phyloP scores from a whole-genome alignment of 2,329 filamentous ascomycete genomes.

The Orbilia oligospora region DNA sequence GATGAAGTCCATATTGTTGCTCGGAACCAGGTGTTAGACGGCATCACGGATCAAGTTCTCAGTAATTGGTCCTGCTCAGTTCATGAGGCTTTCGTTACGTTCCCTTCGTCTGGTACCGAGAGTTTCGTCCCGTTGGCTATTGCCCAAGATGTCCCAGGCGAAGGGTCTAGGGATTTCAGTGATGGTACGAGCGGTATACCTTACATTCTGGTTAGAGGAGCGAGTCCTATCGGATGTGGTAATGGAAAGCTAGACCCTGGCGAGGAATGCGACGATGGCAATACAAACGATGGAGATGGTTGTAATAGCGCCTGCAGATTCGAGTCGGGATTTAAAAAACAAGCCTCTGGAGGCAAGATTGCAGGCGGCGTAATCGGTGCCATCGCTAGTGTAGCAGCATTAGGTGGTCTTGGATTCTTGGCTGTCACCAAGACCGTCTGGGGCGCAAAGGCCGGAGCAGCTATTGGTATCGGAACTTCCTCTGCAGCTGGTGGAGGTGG shows the following conservation, averaged over 20 bases:
- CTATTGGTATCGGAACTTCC: conserved; percentile 30
- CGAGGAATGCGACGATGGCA: conserved; percentile 69
- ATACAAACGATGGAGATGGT: conserved; percentile 65
- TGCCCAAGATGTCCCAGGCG: conserved; percentile 66
- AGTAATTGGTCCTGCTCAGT: conserved; percentile 69
- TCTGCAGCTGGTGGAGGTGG: conserved; percentile 32
- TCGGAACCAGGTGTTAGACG: conserved; percentile 65
- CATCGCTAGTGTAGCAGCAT: conserved; percentile 28
- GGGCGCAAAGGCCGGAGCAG: conserved; percentile 42
- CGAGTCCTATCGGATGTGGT: conserved; percentile 68
- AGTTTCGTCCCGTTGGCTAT: conserved; percentile 68
- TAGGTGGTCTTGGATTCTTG: conserved; percentile 43
- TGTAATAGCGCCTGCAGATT: conserved; percentile 67
- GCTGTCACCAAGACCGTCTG: conserved; percentile 39
- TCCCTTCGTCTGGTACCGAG: conserved; percentile 65
- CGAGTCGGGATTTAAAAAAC: not conserved
- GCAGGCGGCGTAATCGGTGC: conserved; percentile 37
- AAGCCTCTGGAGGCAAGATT: conserved; percentile 27
- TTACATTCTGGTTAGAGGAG: conserved; percentile 69
- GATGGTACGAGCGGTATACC: conserved; percentile 67
- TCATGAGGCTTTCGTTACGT: conserved; percentile 68
- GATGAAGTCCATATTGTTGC: conserved; percentile 68
- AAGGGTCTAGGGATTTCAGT: conserved; percentile 66
- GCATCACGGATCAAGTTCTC: conserved; percentile 66
- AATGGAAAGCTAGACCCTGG: conserved; percentile 66